Conservation (phyloP, 2,329 filamentous ascomycete genomes). For the Penicillium sumatraense region DNA sequence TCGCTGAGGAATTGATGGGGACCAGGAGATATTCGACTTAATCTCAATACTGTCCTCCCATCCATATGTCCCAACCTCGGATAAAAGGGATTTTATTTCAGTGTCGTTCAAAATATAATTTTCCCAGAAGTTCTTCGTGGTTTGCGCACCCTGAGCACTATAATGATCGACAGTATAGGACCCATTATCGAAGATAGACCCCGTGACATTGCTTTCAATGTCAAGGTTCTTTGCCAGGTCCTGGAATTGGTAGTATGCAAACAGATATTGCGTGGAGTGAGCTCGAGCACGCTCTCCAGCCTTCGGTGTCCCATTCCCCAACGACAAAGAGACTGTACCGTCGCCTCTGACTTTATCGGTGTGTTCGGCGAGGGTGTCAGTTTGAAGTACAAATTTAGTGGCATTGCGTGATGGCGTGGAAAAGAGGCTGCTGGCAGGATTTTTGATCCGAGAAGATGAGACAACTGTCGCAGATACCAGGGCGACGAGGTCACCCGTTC, state of each 20-base stretch:
- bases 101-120: conserved; percentile 38
- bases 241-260: not conserved
- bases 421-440: not conserved
- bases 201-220: not conserved
- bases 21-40: not conserved
- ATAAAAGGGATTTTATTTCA: conserved; percentile 28
- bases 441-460: not conserved
- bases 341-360: not conserved
- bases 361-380: not conserved
- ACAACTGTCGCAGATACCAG: not conserved
- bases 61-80: conserved; percentile 37
- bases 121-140: conserved; percentile 41
- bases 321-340: not conserved
- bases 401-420: not conserved
- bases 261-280: not conserved
- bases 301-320: not conserved
- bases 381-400: not conserved
- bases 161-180: not conserved
- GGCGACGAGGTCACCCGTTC: not conserved
- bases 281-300: not conserved
- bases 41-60: conserved; percentile 29
- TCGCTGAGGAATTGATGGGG: not conserved
- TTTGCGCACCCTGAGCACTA: conserved; percentile 33
- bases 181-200: not conserved
- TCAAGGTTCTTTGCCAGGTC: not conserved